These are phyloP conservation scores for Colletotrichum incanum DNA, from an alignment of 2,329 filamentous ascomycete genomes.

Conservation along the genomic window DNA sequence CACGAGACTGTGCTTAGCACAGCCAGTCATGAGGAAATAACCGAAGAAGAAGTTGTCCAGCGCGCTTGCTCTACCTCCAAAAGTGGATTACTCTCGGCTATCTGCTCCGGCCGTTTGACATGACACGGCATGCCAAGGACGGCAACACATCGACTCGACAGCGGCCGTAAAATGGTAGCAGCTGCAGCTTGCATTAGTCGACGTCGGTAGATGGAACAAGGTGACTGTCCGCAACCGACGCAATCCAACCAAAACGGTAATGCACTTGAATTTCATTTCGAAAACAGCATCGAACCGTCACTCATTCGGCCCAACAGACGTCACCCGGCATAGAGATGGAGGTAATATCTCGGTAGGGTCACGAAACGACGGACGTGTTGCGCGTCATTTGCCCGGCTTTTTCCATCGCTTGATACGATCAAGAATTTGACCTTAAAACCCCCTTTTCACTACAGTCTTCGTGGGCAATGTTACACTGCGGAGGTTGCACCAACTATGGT, in stretches of 20 bases:
- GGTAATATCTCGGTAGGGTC: background rate
- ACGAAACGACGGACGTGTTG: background rate
- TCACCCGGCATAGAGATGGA: background rate
- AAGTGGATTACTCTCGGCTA: background rate
- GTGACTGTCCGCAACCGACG: background rate
- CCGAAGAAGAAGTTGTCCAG: background rate
- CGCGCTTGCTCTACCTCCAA: background rate
- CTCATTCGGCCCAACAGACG: background rate
- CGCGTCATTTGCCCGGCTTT: background rate
- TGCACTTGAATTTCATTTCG: too few relatives aligned
- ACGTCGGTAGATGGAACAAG: background rate
- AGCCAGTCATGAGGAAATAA: background rate
- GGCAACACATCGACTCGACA: background rate
- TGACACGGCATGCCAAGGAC: background rate
- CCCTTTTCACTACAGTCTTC: background rate
- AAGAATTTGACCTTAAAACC: background rate
- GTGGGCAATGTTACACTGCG: background rate
- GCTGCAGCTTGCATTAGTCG: conserved; percentile 11
- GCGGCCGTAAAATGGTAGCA: background rate
- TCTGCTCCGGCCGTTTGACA: background rate
- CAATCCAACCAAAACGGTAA: background rate
- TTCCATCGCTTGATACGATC: background rate
- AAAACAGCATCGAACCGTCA: background rate
- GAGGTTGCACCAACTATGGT: too few relatives aligned
- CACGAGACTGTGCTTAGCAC: background rate